These are phyloP conservation scores for Lotus japonicus DNA, from an alignment of 306 rosid genomes.

Conservation along the genomic window DNA sequence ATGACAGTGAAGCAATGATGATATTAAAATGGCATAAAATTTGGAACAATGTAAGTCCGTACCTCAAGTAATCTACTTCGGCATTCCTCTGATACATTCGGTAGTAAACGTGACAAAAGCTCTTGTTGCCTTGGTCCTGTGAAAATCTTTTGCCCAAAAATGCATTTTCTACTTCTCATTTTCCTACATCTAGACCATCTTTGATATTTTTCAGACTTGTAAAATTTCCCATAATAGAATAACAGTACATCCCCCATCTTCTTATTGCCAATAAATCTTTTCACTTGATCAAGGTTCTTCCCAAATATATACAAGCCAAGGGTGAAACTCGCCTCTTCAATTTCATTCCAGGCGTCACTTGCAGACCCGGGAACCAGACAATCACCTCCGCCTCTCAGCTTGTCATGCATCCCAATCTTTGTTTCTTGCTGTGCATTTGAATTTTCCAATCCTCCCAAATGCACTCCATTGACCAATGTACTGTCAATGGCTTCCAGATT, in stretches of 20 bases:
- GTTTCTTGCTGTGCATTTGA: slow-evolving; percentile 29
- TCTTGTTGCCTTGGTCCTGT: slow-evolving; percentile 81
- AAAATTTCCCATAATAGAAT: slow-evolving; percentile 81
- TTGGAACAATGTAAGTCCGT: slow-evolving; percentile 18
- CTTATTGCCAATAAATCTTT: slow-evolving; percentile 56
- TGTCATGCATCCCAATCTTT: slow-evolving; percentile 20
- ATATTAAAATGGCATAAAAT: slow-evolving; percentile 1
- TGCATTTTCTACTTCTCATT: slow-evolving; percentile 53
- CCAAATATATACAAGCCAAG: slow-evolving; percentile 83
- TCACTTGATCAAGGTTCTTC: slow-evolving; percentile 72
- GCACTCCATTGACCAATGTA: slow-evolving; percentile 11
- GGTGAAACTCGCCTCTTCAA: slow-evolving; percentile 62
- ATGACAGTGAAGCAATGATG: background rate
- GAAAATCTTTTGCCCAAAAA: slow-evolving; percentile 66
- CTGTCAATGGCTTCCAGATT: slow-evolving; percentile 26
- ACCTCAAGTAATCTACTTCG: slow-evolving; percentile 50
- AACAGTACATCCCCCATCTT: slow-evolving; percentile 68
- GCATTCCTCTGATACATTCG: slow-evolving; percentile 46
- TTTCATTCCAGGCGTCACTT: slow-evolving; percentile 50
- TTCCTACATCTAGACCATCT: slow-evolving; percentile 80
- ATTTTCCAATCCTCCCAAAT: slow-evolving; percentile 24
- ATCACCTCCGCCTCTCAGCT: slow-evolving; percentile 27
- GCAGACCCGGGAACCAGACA: slow-evolving; percentile 57
- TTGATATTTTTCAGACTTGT: slow-evolving; percentile 51
- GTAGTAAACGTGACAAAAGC: slow-evolving; percentile 63